A percentile compares a stretch with the other conserved stretches of the same genome.
These are phyloP conservation scores for Cladophialophora chaetospira DNA, from an alignment of 2,329 filamentous ascomycete species.

Conservation along the genomic window DNA sequence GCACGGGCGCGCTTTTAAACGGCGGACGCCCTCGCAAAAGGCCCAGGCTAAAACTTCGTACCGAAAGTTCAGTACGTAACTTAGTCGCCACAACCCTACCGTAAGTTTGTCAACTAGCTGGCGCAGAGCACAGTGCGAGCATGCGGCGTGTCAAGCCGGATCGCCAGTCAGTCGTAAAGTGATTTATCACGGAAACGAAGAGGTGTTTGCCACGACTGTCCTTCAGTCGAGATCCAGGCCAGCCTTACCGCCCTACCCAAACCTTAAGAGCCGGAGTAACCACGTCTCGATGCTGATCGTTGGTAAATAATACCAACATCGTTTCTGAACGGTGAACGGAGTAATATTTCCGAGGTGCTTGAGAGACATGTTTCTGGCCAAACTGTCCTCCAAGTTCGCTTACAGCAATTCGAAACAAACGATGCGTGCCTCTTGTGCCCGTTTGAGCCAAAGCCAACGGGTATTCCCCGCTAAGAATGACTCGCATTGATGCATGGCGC, in stretches of 20 bases:
- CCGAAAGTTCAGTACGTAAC: background rate
- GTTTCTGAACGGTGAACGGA: too few relatives aligned
- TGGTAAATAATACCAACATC: background rate
- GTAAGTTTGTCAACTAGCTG: background rate
- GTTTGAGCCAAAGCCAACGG: slow-evolving; percentile 3
- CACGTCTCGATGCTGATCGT: background rate
- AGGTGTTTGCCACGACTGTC: background rate
- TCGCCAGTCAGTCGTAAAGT: background rate
- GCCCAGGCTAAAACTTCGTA: slow-evolving; percentile 5
- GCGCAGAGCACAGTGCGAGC: background rate
- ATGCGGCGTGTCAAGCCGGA: background rate
- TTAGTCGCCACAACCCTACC: background rate
- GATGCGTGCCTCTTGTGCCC: slow-evolving; percentile 3
- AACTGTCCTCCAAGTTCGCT: slow-evolving; percentile 13
- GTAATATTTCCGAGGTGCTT: background rate
- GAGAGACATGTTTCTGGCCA: slow-evolving; percentile 19
- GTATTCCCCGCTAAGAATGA: slow-evolving; percentile 24
- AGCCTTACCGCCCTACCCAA: slow-evolving; percentile 11
- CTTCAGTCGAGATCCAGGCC: background rate
- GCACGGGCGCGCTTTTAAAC: slow-evolving; percentile 1
- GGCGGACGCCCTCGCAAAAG: slow-evolving; percentile 6
- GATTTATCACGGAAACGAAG: background rate
- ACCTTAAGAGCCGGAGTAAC: background rate
- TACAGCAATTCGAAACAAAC: slow-evolving; percentile 21
- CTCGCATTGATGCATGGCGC: slow-evolving; percentile 30